Evolutionary conservation across 1,284 basidiomycete genomes (phyloP).

Genomic region (Rhodotorula sp.): DNA sequence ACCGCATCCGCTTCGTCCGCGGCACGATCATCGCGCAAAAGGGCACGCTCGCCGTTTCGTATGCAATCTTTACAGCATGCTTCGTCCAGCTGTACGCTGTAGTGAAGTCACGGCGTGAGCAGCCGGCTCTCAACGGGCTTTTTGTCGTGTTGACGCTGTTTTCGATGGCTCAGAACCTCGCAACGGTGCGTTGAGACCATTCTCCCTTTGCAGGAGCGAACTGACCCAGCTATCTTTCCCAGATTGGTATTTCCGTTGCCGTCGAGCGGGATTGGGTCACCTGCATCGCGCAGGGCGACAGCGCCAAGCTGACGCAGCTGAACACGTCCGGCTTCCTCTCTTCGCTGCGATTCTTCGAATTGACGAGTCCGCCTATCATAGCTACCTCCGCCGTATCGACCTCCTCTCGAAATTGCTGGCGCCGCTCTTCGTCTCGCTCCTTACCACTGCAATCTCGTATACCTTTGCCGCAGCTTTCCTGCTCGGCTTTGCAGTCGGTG

Average conservation of each 20-base stretch:
- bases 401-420: slow-evolving; percentile 61
- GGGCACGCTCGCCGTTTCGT: slow-evolving; percentile 53
- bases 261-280: slow-evolving; percentile 65
- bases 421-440: slow-evolving; percentile 61
- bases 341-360: too few relatives aligned
- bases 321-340: slow-evolving; percentile 47
- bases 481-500: slow-evolving; percentile 45
- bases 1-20: slow-evolving; percentile 55
- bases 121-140: slow-evolving; percentile 18
- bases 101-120: neutral
- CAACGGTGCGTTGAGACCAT: slow-evolving; percentile 15
- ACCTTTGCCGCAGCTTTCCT: slow-evolving; percentile 45
- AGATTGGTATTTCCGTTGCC: slow-evolving; percentile 58
- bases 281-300: slow-evolving; percentile 53
- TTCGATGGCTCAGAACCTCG: slow-evolving; percentile 55
- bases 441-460: slow-evolving; percentile 53
- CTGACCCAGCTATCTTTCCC: slow-evolving; percentile 17
- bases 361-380: neutral
- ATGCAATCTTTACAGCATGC: slow-evolving; percentile 53
- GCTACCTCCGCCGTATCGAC: slow-evolving; percentile 58
- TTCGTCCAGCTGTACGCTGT: slow-evolving; percentile 34
- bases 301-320: slow-evolving; percentile 43
- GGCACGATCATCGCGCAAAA: slow-evolving; percentile 57
- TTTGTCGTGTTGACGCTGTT: slow-evolving; percentile 55
- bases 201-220: accelerated